These are phyloP conservation scores for Salix dunnii DNA, from an alignment of 345 rosid genomes.

Conservation along the genomic window DNA sequence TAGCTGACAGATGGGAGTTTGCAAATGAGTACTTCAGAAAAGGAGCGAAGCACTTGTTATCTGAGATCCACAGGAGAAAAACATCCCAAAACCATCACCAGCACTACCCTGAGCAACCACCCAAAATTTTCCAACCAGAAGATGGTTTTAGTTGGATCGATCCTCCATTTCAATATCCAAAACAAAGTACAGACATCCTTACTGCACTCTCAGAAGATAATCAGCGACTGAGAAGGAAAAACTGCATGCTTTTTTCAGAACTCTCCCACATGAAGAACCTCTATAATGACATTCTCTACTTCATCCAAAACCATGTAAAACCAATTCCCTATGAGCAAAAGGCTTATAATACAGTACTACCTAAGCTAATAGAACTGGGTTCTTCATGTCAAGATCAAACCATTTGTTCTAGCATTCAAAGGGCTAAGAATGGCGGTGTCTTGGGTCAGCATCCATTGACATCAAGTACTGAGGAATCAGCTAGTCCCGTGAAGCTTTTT, in stretches of 20 bases:
- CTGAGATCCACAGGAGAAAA: slow-evolving; percentile 58
- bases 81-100: slow-evolving; percentile 32
- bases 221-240: slow-evolving; percentile 43
- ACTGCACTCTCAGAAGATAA: slow-evolving; percentile 49
- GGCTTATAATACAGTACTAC: background rate
- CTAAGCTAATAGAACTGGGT: slow-evolving; percentile 32
- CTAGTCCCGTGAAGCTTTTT: slow-evolving; percentile 40
- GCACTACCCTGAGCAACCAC: slow-evolving; percentile 10
- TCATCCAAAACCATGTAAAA: slow-evolving; percentile 58
- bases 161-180: slow-evolving; percentile 16
- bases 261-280: slow-evolving; percentile 56
- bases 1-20: slow-evolving; percentile 68
- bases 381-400: slow-evolving; percentile 17
- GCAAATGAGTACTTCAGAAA: slow-evolving; percentile 53
- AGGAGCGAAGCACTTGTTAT: slow-evolving; percentile 53
- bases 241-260: slow-evolving; percentile 52
- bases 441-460: slow-evolving; percentile 10
- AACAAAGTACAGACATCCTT: slow-evolving; percentile 25
- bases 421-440: background rate
- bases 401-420: background rate
- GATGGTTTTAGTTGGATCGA: slow-evolving; percentile 19
- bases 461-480: slow-evolving; percentile 19
- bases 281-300: slow-evolving; percentile 58
- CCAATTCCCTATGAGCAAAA: background rate
- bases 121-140: slow-evolving; percentile 19